Percentiles rank a stretch among this genome's conserved stretches.
These are phyloP conservation scores for Astrothelium macrocarpum DNA, from an alignment of 495 filamentous ascomycete genomes.

Conservation along the genomic window DNA sequence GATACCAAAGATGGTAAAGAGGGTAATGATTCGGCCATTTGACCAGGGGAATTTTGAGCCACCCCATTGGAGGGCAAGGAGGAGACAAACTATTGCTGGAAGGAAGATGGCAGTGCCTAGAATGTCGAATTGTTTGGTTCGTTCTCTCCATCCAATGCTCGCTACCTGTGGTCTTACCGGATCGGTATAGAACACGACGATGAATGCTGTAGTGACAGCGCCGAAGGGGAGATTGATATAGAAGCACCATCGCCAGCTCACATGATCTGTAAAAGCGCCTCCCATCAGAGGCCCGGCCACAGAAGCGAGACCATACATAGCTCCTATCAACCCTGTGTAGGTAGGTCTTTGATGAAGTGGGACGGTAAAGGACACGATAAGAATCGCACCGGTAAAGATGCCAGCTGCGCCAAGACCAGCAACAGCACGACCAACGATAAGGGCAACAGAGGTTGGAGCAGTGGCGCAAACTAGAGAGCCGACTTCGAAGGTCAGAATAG, in stretches of 20 bases:
- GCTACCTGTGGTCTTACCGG: constrained; percentile 17
- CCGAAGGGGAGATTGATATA: constrained; percentile 39
- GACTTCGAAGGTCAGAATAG: constrained; percentile 71
- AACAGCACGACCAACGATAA: constrained; percentile 80
- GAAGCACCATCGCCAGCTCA: constrained; percentile 34
- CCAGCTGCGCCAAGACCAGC: constrained; percentile 79
- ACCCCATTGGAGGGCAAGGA: constrained; percentile 54
- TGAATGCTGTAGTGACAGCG: constrained; percentile 30
- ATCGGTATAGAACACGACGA: constrained; percentile 30
- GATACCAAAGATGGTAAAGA: constrained; percentile 41
- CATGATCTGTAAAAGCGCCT: constrained; percentile 29
- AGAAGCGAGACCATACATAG: constrained; percentile 71
- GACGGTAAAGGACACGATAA: constrained; percentile 70
- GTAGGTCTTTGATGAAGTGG: constrained; percentile 62
- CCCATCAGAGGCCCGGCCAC: constrained; percentile 31
- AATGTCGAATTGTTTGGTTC: constrained; percentile 30
- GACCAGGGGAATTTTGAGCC: constrained; percentile 48
- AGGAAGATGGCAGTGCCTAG: constrained; percentile 40
- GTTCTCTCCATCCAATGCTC: constrained; percentile 13
- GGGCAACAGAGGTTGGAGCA: constrained; percentile 59
- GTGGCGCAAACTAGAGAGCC: constrained; percentile 76
- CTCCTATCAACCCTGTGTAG: constrained; percentile 66
- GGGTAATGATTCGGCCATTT: constrained; percentile 42
- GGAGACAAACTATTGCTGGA: constrained; percentile 41
- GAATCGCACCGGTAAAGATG: constrained; percentile 71